Evolutionary conservation across 306 rosid genomes (phyloP), one percentile per base, ranked within the genome.

Genomic region (Aeschynomene evenia): DNA sequence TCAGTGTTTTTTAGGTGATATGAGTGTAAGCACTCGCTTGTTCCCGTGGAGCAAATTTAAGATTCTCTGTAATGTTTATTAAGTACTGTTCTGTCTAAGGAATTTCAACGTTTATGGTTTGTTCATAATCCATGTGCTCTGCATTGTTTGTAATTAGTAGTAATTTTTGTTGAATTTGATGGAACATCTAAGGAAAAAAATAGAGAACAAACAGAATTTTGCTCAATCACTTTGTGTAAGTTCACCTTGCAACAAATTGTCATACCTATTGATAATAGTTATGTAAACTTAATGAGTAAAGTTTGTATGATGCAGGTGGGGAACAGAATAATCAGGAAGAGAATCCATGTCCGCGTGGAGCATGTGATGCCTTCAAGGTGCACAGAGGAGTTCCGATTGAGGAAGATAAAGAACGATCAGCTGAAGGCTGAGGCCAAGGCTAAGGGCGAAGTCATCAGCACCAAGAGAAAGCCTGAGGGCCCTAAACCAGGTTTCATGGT

Each of bases 401-500:
- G 99, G 81, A 91, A 88, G 81, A 31, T 85, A 1, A 75, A 88
- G 80, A 94, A 94, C 0, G 99, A 94, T 7, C 34, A 87, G 45
- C 66, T 87, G 21, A 94, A 94, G 87, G 92, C 91, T 0, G 96
- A 79, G 13, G 99, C 99, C 9, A 94, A 94, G 89, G 86, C 83
- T 0, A 85, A 46, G 64, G 97, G 99, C 0, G 87, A 71, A 56
- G 79, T 81, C 9, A 88, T 94, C 7, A 84, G 95, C 78, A 94
- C 99, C 14, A 94, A 94, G 92, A 87, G 99, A 49, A 87, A 87
- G 77, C 97, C 99, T 0, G 76, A 68, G 58, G 99, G 99, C 3
- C 99, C 99, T 4, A 94, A 94, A 53, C 97, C 99, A 0, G 98
- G 99, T 19, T 94, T 90, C 77, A 94, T 72, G 97, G 97, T 94